Conservation (phyloP, 495 filamentous ascomycete genomes). For the Pseudoneurospora amorphoporcata region DNA sequence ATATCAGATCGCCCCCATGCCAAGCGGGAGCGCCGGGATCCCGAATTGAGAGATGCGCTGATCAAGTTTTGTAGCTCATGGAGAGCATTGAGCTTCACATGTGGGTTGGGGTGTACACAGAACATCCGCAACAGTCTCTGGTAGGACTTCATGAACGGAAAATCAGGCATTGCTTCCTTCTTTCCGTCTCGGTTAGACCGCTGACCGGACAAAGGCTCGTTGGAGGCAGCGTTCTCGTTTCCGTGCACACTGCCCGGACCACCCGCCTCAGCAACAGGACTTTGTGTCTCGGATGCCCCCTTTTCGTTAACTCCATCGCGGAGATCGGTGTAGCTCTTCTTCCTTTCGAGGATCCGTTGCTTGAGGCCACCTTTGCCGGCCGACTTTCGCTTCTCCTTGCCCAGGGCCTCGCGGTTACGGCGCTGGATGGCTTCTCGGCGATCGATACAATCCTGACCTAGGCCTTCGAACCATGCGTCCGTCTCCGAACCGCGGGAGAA, state of each 20-base stretch:
- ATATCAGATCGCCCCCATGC: slow-evolving; percentile 28
- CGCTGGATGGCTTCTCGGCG: slow-evolving; percentile 56
- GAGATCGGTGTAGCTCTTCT: slow-evolving; percentile 44
- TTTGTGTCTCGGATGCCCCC: slow-evolving; percentile 20
- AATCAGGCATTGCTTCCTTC: slow-evolving; percentile 41
- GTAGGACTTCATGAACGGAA: slow-evolving; percentile 68
- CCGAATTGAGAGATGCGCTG: slow-evolving; percentile 58
- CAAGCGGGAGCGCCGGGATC: slow-evolving; percentile 18
- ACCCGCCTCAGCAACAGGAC: slow-evolving; percentile 18
- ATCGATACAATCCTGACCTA: slow-evolving; percentile 70
- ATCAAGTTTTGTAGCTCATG: slow-evolving; percentile 76
- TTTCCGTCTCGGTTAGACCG: slow-evolving; percentile 20
- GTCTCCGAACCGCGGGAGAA: slow-evolving; percentile 86
- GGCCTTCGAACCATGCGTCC: slow-evolving; percentile 74
- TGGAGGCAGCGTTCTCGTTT: slow-evolving; percentile 31
- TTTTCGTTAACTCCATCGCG: slow-evolving; percentile 25
- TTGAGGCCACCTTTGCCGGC: slow-evolving; percentile 22
- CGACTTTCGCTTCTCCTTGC: slow-evolving; percentile 38
- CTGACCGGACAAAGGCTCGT: slow-evolving; percentile 30
- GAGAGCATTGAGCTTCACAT: slow-evolving; percentile 72
- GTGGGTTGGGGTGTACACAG: slow-evolving; percentile 82
- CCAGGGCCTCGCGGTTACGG: slow-evolving; percentile 25
- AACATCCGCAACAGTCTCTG: slow-evolving; percentile 73
- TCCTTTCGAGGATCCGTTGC: slow-evolving; percentile 48
- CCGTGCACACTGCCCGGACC: slow-evolving; percentile 17